Conservation (phyloP, 306 rosid genomes). For the Gleditsia sinensis region DNA sequence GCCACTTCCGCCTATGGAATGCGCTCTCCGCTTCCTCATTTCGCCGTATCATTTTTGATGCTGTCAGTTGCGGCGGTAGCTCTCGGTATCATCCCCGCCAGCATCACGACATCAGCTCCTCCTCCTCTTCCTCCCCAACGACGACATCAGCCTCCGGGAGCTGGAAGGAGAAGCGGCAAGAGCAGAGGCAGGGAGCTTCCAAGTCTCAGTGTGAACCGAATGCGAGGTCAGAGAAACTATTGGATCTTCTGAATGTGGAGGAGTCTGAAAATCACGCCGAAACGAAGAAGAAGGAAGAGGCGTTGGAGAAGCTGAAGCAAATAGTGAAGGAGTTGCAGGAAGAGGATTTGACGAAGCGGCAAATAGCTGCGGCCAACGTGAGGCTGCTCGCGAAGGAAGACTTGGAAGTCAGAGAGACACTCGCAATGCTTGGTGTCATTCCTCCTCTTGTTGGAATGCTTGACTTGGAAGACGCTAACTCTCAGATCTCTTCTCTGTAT, state of each 20-base stretch:
- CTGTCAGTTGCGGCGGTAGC: conserved; percentile 86
- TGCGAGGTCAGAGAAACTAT: conserved; percentile 72
- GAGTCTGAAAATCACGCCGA: conserved; percentile 52
- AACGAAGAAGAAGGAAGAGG: conserved; percentile 67
- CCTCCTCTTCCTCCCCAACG: conserved; percentile 12
- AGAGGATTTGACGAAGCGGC: conserved; percentile 46
- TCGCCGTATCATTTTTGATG: conserved; percentile 69
- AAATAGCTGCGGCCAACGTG: conserved; percentile 63
- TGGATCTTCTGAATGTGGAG: conserved; percentile 76
- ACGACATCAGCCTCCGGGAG: conserved; percentile 34
- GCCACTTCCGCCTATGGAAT: conserved; percentile 61
- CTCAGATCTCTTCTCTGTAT: conserved; percentile 85
- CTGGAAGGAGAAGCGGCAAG: conserved; percentile 24
- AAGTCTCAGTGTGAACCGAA: background rate
- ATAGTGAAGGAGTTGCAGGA: conserved; percentile 62
- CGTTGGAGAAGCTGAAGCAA: conserved; percentile 61
- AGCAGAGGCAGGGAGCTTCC: background rate
- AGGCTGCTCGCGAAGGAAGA: conserved; percentile 80
- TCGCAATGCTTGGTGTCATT: conserved; percentile 89
- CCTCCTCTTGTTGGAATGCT: conserved; percentile 91
- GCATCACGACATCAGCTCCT: conserved; percentile 6
- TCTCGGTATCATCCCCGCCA: conserved; percentile 52
- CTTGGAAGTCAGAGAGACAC: conserved; percentile 65
- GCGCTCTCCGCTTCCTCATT: conserved; percentile 66
- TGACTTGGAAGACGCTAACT: conserved; percentile 51